Evolutionary conservation across 2,329 filamentous ascomycete genomes (phyloP), one percentile per base, ranked within the genome.

Genomic region (Hypoxylon sp.): DNA sequence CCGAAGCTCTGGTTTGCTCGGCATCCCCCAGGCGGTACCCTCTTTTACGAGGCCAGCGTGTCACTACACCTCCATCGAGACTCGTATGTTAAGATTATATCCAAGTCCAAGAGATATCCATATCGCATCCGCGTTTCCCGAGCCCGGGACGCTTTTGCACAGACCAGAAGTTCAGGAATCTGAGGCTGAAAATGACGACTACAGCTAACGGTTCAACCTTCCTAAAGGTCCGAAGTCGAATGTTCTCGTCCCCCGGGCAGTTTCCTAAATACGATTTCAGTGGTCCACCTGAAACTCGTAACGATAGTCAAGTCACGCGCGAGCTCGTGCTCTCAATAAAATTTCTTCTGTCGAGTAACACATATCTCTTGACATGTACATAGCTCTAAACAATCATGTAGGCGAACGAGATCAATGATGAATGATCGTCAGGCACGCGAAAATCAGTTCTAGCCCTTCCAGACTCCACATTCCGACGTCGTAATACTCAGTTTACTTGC

Each of bases 21-120:
- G 62, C 62, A 51, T 30, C 63, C 45, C 32, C 43, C 30, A 62
- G 23, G 8, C 21, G 12, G 39, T 59, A 63, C 53, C 68, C 65
- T 68, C 62, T 69, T 70, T 70, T 70, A 70, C 68, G 68, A 70
- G 63, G 63, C 63, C 62, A 67, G 58, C 65, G 63, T 65, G 63
- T 51, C 46, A 62, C 65, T 50, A 39, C 52, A 58, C 60, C 62
- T 64, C 60, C 63, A 53, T 66, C 27, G 27, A 66, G 34, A 23
- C 65, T 68, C 65, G 68, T 68, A 70, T 65, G 61, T 58, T 70
- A 47, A 68, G 23, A 70, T 70, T 66, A 56, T 63, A 56, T 64
- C 47, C 3, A 53, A 12, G 34, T 61, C 47, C 9, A 29, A 58
- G 43, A 48, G 39, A 58, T 57, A 62, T 41, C 51, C 61, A 56